Conservation (phyloP, 1,139 yeast species). For the Hansenula sp. region DNA sequence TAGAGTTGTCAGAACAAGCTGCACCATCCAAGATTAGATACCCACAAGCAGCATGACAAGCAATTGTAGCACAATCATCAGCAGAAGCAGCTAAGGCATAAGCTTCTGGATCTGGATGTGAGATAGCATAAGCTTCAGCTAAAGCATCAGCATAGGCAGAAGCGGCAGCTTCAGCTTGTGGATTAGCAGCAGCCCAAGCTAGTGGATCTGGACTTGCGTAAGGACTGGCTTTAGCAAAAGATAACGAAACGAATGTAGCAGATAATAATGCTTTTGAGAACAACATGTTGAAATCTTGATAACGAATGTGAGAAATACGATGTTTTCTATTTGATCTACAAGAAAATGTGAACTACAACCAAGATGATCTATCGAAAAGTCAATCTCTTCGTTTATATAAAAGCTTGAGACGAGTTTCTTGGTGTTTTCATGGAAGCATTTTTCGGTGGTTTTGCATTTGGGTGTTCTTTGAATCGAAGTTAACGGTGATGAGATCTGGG, state of each 20-base stretch:
- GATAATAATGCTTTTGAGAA: neutral
- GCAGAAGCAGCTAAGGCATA: constrained; percentile 22
- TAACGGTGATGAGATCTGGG: neutral
- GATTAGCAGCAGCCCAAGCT: constrained; percentile 20
- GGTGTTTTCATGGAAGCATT: neutral
- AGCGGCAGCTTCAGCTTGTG: constrained; percentile 20
- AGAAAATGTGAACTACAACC: no score
- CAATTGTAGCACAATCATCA: constrained; percentile 24
- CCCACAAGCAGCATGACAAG: constrained; percentile 28
- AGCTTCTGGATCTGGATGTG: constrained; percentile 25
- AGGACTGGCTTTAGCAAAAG: constrained; percentile 7
- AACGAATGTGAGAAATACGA: neutral
- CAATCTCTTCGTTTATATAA: neutral
- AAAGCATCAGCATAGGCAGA: constrained; percentile 19
- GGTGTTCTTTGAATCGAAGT: constrained; percentile 1
- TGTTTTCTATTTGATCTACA: neutral
- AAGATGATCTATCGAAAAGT: neutral
- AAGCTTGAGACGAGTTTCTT: neutral
- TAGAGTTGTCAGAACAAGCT: constrained; percentile 17
- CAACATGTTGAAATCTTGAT: neutral
- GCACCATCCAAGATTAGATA: constrained; percentile 24
- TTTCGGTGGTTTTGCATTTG: neutral
- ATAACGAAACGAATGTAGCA: neutral
- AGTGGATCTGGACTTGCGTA: constrained; percentile 11
- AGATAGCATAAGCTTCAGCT: constrained; percentile 21